Evolutionary conservation across 169 alveolate species (phyloP).

Genomic region (Cytauxzoon felis): DNA sequence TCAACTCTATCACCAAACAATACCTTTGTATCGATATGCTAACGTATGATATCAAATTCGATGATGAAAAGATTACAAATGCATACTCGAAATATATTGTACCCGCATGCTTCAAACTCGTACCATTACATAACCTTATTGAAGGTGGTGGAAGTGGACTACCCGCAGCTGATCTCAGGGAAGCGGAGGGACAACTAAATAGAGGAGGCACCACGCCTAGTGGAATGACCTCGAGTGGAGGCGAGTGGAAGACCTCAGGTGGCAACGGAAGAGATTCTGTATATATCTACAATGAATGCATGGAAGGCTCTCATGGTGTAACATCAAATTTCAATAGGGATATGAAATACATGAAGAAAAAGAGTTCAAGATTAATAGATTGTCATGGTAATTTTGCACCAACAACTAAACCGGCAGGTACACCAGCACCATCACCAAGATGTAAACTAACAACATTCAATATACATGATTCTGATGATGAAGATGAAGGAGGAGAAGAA

Average conservation of each 20-base stretch:
- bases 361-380: constrained; percentile 7
- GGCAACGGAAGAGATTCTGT: background rate
- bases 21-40: constrained; percentile 48
- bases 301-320: constrained; percentile 3
- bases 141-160: background rate
- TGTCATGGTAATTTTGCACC: constrained; percentile 12
- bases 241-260: too few species aligned
- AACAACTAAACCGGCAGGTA: constrained; percentile 20
- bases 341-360: background rate
- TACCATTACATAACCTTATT: constrained; percentile 21
- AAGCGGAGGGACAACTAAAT: too few species aligned
- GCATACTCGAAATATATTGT: constrained; percentile 32
- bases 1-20: constrained; percentile 30
- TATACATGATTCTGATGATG: background rate
- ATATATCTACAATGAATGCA: background rate
- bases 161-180: too few species aligned
- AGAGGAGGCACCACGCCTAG: too few species aligned
- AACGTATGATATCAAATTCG: constrained; percentile 41
- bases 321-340: constrained; percentile 3
- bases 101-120: constrained; percentile 46
- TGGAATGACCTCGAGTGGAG: too few species aligned
- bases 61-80: background rate
- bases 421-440: constrained; percentile 28
- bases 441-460: background rate
- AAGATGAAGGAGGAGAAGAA: too few species aligned